These are phyloP conservation scores for Reticulascus tulasneorum DNA, from an alignment of 2,329 filamentous ascomycete genomes.

Conservation along the genomic window DNA sequence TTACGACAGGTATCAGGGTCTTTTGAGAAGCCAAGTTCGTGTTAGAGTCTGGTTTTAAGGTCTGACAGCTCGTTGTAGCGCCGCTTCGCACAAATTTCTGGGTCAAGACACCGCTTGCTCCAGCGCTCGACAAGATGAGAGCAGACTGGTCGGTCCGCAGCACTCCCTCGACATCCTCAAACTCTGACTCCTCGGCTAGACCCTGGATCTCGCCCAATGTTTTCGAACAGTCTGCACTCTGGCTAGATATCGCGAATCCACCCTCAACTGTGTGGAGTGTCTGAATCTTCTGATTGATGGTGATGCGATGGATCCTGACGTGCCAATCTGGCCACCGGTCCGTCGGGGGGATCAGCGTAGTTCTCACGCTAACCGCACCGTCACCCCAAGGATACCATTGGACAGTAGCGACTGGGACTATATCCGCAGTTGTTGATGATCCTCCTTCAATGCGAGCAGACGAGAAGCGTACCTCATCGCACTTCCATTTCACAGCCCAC, in stretches of 20 bases:
- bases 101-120: neutral
- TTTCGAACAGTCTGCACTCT: neutral
- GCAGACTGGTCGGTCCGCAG: neutral
- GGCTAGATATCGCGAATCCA: slow-evolving; percentile 18
- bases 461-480: slow-evolving; percentile 12
- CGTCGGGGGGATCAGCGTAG: slow-evolving; percentile 23
- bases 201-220: neutral
- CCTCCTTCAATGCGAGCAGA: neutral
- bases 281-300: neutral
- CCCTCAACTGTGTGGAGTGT: slow-evolving; percentile 16
- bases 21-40: slow-evolving; percentile 19
- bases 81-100: too few relatives aligned
- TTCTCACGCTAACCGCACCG: slow-evolving; percentile 19
- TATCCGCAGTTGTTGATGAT: neutral
- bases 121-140: slow-evolving; percentile 6
- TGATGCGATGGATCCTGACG: slow-evolving; percentile 19
- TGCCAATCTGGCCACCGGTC: slow-evolving; percentile 31
- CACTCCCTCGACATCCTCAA: slow-evolving; percentile 3
- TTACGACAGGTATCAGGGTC: slow-evolving; percentile 16
- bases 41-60: slow-evolving; percentile 21
- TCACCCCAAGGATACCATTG: slow-evolving; percentile 24
- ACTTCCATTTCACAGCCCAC: slow-evolving; percentile 26
- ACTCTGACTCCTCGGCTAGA: neutral
- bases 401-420: slow-evolving; percentile 2
- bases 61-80: neutral